phyloP scores from a whole-genome alignment of 179 eudicot species.

The Camellia oleifera region DNA sequence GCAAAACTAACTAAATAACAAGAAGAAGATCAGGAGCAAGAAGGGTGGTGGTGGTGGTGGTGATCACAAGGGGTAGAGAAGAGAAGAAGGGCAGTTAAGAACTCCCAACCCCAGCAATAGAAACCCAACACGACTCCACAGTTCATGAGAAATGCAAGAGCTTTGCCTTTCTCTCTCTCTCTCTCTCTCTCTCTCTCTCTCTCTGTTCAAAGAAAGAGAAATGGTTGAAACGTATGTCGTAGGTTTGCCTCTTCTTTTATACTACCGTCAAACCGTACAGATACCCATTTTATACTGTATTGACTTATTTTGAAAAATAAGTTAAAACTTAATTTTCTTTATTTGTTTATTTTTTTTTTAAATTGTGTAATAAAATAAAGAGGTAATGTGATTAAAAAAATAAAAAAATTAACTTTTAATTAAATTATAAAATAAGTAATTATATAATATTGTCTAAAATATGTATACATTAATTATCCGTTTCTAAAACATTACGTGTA shows the following conservation, averaged over 20 bases:
- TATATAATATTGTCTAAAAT: too few species aligned
- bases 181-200: conserved; percentile 12
- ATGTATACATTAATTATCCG: too few species aligned
- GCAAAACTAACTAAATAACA: not conserved
- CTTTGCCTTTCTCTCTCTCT: not conserved
- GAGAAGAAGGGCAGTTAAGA: conserved; percentile 85
- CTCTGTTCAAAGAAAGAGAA: not conserved
- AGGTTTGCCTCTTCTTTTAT: not conserved
- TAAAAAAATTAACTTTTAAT: too few species aligned
- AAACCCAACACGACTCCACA: conserved; percentile 69
- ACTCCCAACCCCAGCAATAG: conserved; percentile 88
- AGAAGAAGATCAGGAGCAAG: not conserved
- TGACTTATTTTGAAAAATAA: too few species aligned
- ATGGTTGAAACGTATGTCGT: conserved; percentile 12
- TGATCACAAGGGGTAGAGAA: conserved; percentile 32
- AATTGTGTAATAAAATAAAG: too few species aligned
- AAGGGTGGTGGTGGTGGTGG: not conserved
- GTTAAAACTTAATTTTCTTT: too few species aligned
- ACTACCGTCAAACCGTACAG: not conserved
- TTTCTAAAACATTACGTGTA: too few species aligned
- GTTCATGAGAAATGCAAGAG: conserved; percentile 75
- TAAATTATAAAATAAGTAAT: too few species aligned
- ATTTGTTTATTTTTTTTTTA: too few species aligned
- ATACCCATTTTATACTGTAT: too few species aligned
- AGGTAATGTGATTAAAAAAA: too few species aligned